phyloP scores from a whole-genome alignment of 2,329 filamentous ascomycete genomes.

The Clarireedia hainanense region DNA sequence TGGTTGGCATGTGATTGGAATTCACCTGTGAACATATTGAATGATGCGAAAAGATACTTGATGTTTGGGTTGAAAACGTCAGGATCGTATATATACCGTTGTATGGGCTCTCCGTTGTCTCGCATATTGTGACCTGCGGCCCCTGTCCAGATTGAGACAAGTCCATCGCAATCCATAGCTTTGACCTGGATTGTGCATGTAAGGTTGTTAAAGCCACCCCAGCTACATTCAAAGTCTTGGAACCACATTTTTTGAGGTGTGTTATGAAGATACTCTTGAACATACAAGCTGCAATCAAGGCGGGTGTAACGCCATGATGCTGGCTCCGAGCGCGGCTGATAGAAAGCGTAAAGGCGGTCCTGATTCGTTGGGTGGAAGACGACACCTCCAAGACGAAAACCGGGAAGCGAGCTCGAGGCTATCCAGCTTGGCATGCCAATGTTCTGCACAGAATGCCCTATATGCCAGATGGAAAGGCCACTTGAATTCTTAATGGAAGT shows the following conservation, averaged over 20 bases:
- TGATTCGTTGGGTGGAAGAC: constrained; percentile 2
- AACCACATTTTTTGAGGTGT: not conserved
- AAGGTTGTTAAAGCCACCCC: too few species aligned
- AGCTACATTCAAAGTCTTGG: not conserved
- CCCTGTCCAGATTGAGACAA: not conserved
- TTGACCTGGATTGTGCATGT: not conserved
- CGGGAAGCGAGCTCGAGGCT: too few species aligned
- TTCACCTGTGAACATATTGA: constrained; percentile 8
- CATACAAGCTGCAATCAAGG: not conserved
- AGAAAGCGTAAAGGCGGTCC: not conserved
- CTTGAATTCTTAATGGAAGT: too few species aligned
- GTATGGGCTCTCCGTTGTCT: too few species aligned
- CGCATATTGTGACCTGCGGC: too few species aligned
- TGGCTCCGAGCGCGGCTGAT: not conserved
- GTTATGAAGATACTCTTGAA: not conserved
- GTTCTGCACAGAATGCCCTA: not conserved
- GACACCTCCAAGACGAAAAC: not conserved
- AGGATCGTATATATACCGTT: not conserved
- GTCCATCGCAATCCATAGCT: not conserved
- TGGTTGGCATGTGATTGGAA: constrained; percentile 9
- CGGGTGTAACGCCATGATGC: not conserved
- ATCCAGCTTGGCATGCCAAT: not conserved
- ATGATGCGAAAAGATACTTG: constrained; percentile 1
- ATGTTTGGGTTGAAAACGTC: too few species aligned
- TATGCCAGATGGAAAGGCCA: not conserved